Conservation (phyloP, 129 eudicot species). For the Flaveria bidentis region DNA sequence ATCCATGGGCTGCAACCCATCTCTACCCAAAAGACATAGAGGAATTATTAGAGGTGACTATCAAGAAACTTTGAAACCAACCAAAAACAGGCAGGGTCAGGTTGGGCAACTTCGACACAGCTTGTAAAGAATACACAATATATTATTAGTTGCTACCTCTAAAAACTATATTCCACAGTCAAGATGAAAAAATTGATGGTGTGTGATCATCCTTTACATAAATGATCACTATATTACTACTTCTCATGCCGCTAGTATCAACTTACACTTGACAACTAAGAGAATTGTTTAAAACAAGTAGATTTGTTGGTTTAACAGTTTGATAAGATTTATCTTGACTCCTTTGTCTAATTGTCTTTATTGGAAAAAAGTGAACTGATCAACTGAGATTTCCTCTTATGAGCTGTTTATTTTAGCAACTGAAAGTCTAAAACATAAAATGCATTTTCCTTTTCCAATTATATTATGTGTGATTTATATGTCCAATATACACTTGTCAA, state of each 20-base stretch:
- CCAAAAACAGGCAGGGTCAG: neutral
- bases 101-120: neutral
- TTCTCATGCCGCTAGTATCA: neutral
- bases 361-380: neutral
- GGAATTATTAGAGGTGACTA: neutral
- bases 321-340: neutral
- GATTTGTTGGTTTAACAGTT: neutral
- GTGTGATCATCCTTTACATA: neutral
- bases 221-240: neutral
- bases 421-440: neutral
- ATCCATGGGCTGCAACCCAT: constrained; percentile 94
- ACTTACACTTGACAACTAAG: neutral
- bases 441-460: neutral
- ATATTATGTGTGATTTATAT: neutral
- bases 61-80: neutral
- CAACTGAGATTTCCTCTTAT: neutral
- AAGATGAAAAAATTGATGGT: neutral
- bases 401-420: neutral
- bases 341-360: neutral
- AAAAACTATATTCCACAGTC: neutral
- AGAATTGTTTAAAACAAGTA: neutral
- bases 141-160: neutral
- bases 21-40: constrained; percentile 46
- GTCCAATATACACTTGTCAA: neutral
- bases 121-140: neutral